Conservation (phyloP, 2,329 filamentous ascomycete species). For the Aspergillus sp. region DNA sequence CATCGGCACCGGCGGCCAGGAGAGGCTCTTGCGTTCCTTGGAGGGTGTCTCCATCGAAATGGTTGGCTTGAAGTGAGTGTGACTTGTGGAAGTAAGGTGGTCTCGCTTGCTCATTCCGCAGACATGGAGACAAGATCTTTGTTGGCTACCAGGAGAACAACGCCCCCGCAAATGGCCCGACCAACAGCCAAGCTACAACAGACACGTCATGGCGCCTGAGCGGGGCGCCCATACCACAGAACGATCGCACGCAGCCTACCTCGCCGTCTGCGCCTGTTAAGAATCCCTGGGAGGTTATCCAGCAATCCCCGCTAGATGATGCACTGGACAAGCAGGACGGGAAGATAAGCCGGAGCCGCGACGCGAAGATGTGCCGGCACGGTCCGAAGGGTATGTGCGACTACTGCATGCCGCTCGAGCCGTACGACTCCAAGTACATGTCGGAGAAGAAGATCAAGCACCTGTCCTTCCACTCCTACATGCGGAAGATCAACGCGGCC, state of each 20-base stretch:
- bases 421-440: constrained; percentile 81
- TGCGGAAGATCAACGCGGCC: constrained; percentile 88
- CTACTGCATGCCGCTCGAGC: constrained; percentile 94
- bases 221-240: constrained; percentile 24
- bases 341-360: constrained; percentile 68
- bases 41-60: constrained; percentile 47
- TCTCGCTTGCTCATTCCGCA: constrained; percentile 24
- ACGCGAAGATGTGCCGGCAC: constrained; percentile 85
- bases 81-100: too few species aligned
- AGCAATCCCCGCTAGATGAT: constrained; percentile 81
- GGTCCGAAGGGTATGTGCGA: constrained; percentile 98
- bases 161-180: constrained; percentile 39
- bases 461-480: constrained; percentile 85
- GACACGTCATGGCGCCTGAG: constrained; percentile 27
- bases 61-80: constrained; percentile 48
- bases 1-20: constrained; percentile 46
- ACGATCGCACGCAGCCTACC: constrained; percentile 51
- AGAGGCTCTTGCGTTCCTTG: constrained; percentile 43
- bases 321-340: constrained; percentile 77
- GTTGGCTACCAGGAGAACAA: constrained; percentile 62
- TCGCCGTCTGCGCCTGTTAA: constrained; percentile 56
- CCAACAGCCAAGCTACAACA: constrained; percentile 15
- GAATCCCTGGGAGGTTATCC: constrained; percentile 88
- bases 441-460: constrained; percentile 98
- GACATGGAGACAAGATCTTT: constrained; percentile 87